Conservation (phyloP, 495 filamentous ascomycete species). For the Talaromyces wortmannii region DNA sequence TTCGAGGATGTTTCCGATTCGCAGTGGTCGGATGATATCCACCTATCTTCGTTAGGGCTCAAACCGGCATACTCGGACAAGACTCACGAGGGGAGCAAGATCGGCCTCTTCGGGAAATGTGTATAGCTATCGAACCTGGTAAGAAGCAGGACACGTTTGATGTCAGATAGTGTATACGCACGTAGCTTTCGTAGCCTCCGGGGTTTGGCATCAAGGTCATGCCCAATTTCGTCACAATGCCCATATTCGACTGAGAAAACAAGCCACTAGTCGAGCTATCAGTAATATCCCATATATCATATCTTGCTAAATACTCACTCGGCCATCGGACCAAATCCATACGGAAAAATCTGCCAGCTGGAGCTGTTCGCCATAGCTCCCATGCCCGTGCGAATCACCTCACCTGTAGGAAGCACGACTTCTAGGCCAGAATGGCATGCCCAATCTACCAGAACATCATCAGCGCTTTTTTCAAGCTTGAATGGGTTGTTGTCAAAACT, state of each 20-base stretch:
- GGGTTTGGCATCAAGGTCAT: constrained; percentile 49
- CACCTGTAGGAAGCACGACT: constrained; percentile 49
- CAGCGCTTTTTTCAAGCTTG: neutral
- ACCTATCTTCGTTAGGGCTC: constrained; percentile 13
- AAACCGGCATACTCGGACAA: too few species aligned
- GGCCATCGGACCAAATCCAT: constrained; percentile 34
- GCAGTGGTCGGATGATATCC: constrained; percentile 46
- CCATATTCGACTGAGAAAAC: constrained; percentile 51
- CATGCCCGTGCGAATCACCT: constrained; percentile 52
- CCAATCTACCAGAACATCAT: neutral
- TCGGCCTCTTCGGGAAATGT: constrained; percentile 46
- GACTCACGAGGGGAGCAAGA: constrained; percentile 26
- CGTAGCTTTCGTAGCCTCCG: constrained; percentile 11
- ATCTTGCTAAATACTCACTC: neutral
- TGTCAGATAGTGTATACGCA: neutral
- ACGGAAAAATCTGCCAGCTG: constrained; percentile 10
- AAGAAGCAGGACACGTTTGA: too few species aligned
- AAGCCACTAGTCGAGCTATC: constrained; percentile 17
- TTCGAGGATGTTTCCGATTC: constrained; percentile 40
- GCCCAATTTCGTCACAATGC: constrained; percentile 56
- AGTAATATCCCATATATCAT: constrained; percentile 26
- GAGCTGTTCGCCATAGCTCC: constrained; percentile 27
- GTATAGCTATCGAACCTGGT: constrained; percentile 29
- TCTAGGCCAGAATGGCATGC: constrained; percentile 44
- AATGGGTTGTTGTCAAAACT: neutral